These are phyloP conservation scores for Pleurotus sapidus DNA, from an alignment of 768 basidiomycete species.

Conservation along the genomic window DNA sequence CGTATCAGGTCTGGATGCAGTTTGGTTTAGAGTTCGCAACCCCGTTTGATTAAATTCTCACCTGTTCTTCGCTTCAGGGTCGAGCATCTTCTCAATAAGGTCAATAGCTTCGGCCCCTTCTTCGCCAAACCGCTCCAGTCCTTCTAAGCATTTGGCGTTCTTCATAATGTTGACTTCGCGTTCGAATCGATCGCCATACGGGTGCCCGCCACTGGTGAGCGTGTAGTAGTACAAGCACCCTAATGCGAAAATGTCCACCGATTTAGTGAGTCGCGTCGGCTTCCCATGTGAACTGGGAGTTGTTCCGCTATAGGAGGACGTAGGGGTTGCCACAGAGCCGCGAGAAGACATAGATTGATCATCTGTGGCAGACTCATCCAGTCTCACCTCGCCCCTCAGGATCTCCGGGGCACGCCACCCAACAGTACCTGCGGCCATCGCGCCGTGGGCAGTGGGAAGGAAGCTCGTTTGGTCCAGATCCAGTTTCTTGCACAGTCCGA, in stretches of 20 bases:
- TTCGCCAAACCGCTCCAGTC: constrained; percentile 81
- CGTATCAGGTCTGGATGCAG: constrained; percentile 72
- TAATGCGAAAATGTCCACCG: constrained; percentile 94
- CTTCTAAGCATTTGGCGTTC: constrained; percentile 66
- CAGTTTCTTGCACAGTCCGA: constrained; percentile 93
- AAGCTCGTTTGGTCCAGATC: constrained; percentile 97
- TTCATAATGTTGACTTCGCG: constrained; percentile 93
- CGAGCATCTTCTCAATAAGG: constrained; percentile 77
- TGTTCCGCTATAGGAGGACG: constrained; percentile 24
- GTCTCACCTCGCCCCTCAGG: constrained; percentile 87
- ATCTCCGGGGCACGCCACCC: constrained; percentile 99
- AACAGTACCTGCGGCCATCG: constrained; percentile 88
- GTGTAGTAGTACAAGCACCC: constrained; percentile 96
- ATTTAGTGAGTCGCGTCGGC: constrained; percentile 81
- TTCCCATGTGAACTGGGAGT: constrained; percentile 34
- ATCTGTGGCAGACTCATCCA: constrained; percentile 70
- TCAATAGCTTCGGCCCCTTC: constrained; percentile 90
- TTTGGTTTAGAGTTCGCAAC: background rate
- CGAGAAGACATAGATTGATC: constrained; percentile 67
- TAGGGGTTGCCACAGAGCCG: constrained; percentile 57
- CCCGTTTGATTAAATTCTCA: constrained; percentile 28
- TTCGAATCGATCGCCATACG: constrained; percentile 91
- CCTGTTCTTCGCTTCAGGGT: constrained; percentile 73
- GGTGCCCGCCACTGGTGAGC: constrained; percentile 87
- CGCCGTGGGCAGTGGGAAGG: constrained; percentile 86